Evolutionary conservation across 1,284 basidiomycete genomes (phyloP).

Genomic region (Mycosarcoma maydis): DNA sequence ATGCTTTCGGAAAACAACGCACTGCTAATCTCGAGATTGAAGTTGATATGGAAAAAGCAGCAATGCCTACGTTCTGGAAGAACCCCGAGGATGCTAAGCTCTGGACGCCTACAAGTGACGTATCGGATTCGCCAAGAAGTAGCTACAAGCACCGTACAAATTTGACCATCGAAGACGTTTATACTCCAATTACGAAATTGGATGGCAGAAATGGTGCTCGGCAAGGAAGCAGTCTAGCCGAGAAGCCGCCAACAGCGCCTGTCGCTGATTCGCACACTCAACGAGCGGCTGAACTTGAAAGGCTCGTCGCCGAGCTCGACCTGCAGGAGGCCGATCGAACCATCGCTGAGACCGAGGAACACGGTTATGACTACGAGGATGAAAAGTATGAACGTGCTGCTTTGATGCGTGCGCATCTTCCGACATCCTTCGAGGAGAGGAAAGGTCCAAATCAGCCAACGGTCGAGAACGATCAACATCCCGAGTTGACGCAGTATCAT

Average conservation of each 20-base stretch:
- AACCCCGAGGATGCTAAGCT: conserved; percentile 19
- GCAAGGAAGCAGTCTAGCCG: no score
- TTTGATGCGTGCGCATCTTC: conserved; percentile 4
- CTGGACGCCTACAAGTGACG: conserved; percentile 4
- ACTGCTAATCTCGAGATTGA: conserved; percentile 33
- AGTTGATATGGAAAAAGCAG: conserved; percentile 40
- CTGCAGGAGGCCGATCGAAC: conserved; percentile 24
- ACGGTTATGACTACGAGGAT: conserved; percentile 26
- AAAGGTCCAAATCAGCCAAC: neutral
- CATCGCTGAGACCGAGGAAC: conserved; percentile 7
- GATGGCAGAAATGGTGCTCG: neutral
- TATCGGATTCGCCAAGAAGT: neutral
- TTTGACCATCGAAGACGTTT: conserved; percentile 1
- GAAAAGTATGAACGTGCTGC: conserved; percentile 21
- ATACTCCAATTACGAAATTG: neutral
- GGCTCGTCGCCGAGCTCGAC: conserved; percentile 41
- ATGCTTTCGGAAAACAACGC: conserved; percentile 48
- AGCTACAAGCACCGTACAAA: neutral
- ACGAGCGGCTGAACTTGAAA: conserved; percentile 25
- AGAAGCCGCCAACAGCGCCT: neutral
- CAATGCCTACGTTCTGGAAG: conserved; percentile 46
- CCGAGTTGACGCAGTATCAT: conserved; percentile 42
- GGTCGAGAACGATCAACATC: conserved; percentile 13
- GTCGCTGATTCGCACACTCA: conserved; percentile 13
- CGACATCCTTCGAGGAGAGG: neutral